phyloP scores from a whole-genome alignment of 495 filamentous ascomycete genomes.

The Hyaloscypha variabilis region DNA sequence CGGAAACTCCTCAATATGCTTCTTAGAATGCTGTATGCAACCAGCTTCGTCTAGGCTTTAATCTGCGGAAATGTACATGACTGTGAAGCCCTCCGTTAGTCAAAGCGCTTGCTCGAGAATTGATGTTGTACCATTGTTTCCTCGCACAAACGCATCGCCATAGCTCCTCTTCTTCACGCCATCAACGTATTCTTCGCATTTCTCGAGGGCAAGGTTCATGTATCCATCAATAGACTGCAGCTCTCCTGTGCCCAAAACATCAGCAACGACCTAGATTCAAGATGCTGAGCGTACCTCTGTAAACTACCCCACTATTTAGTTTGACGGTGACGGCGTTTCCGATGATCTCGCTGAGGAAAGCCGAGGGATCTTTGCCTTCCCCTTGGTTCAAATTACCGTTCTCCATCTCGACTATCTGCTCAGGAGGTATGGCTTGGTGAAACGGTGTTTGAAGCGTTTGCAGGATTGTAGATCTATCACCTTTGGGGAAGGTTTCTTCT shows the following conservation, averaged over 20 bases:
- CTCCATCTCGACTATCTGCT: constrained; percentile 58
- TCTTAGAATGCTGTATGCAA: not conserved
- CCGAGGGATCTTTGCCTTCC: constrained; percentile 85
- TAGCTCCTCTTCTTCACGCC: constrained; percentile 79
- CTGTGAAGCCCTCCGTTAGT: constrained; percentile 37
- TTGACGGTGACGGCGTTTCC: constrained; percentile 92
- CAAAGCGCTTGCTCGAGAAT: constrained; percentile 8
- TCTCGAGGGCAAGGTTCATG: constrained; percentile 98
- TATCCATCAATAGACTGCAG: constrained; percentile 98
- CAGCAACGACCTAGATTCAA: not conserved
- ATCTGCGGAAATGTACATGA: constrained; percentile 79
- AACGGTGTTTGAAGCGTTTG: no score
- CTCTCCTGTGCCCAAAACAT: constrained; percentile 59
- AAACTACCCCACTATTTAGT: constrained; percentile 92
- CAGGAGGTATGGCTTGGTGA: not conserved
- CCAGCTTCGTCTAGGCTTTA: constrained; percentile 22
- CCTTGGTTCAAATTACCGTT: constrained; percentile 61
- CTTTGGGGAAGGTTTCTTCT: not conserved
- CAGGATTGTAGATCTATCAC: no score
- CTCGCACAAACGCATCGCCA: constrained; percentile 94
- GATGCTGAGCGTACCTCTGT: constrained; percentile 70
- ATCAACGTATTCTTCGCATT: constrained; percentile 88
- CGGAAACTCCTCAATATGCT: constrained; percentile 14
- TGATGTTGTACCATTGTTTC: constrained; percentile 80
- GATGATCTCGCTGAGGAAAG: constrained; percentile 90